A percentile compares a stretch with the other conserved stretches of the same genome.
phyloP scores from a whole-genome alignment of 2,329 filamentous ascomycete genomes.

The Penicillium sp. region DNA sequence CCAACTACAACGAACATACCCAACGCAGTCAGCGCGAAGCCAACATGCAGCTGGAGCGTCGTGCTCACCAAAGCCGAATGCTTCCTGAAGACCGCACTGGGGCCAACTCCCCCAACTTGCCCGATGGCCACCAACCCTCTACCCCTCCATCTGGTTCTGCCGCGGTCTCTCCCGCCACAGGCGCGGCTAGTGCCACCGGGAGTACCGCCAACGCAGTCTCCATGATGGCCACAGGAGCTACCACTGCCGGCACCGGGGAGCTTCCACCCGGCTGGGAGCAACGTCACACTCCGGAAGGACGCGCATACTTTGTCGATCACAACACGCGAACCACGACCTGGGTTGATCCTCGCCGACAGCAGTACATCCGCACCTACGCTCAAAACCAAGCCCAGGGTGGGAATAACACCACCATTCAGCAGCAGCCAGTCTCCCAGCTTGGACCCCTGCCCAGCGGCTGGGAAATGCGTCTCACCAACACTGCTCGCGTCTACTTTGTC shows the following conservation, averaged over 20 bases:
- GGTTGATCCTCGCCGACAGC: conserved; percentile 95
- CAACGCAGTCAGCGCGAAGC: conserved; percentile 80
- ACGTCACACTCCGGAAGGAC: conserved; percentile 89
- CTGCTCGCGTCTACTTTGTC: conserved; percentile 96
- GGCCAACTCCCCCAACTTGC: conserved; percentile 81
- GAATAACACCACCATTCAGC: conserved; percentile 84
- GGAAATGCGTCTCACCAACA: conserved; percentile 99
- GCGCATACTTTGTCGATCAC: conserved; percentile 96
- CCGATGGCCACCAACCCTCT: conserved; percentile 50
- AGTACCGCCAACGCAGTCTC: conserved; percentile 62
- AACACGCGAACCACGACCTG: conserved; percentile 97
- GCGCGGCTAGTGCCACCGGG: conserved; percentile 40
- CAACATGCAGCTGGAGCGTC: conserved; percentile 88
- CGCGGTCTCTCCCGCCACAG: conserved; percentile 28
- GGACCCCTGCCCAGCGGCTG: conserved; percentile 94
- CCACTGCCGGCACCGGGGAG: conserved; percentile 90
- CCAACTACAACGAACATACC: conserved; percentile 72
- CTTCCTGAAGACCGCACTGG: conserved; percentile 94
- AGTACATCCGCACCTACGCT: conserved; percentile 98
- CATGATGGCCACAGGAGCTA: conserved; percentile 94
- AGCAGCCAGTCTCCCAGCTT: conserved; percentile 95
- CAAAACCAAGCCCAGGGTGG: conserved; percentile 63
- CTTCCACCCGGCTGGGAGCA: conserved; percentile 96
- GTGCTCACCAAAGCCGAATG: conserved; percentile 92
- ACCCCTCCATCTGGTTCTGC: conserved; percentile 48